These are phyloP conservation scores for Cylindrotheca fusiformis DNA, from an alignment of 108 stramenopile genomes.

Conservation along the genomic window DNA sequence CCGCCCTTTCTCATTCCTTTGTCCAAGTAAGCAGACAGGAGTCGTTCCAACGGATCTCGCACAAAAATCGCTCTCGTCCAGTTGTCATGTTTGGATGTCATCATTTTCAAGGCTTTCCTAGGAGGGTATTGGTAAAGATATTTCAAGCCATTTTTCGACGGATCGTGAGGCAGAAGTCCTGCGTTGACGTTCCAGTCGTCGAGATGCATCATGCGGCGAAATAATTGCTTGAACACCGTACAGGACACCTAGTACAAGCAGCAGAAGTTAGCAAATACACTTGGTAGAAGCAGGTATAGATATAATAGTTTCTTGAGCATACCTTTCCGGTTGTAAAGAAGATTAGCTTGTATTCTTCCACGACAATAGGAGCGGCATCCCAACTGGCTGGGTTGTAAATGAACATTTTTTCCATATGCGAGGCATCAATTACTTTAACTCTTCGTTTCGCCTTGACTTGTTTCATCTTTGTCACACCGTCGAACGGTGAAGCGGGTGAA, in stretches of 20 bases:
- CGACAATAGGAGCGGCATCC: constrained; percentile 46
- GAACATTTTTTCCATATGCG: neutral
- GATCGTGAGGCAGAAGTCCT: constrained; percentile 36
- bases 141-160: constrained; percentile 38
- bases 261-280: neutral
- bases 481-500: no score
- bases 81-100: constrained; percentile 26
- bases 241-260: constrained; percentile 19
- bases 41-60: constrained; percentile 61
- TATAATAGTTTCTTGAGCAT: constrained; percentile 1
- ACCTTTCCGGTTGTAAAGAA: constrained; percentile 53
- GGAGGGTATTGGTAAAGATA: constrained; percentile 42
- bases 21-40: constrained; percentile 54
- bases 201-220: constrained; percentile 49
- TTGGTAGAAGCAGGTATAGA: neutral
- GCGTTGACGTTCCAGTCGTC: constrained; percentile 27
- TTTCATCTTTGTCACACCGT: no score
- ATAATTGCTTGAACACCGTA: constrained; percentile 39
- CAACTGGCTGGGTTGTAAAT: constrained; percentile 10
- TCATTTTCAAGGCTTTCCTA: constrained; percentile 33
- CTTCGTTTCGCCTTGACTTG: no score
- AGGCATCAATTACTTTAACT: no score
- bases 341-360: constrained; percentile 41
- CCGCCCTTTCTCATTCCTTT: constrained; percentile 33
- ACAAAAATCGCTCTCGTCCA: constrained; percentile 70